phyloP scores from a whole-genome alignment of 441 rosid genomes.

The Arabidopsis hybrid region DNA sequence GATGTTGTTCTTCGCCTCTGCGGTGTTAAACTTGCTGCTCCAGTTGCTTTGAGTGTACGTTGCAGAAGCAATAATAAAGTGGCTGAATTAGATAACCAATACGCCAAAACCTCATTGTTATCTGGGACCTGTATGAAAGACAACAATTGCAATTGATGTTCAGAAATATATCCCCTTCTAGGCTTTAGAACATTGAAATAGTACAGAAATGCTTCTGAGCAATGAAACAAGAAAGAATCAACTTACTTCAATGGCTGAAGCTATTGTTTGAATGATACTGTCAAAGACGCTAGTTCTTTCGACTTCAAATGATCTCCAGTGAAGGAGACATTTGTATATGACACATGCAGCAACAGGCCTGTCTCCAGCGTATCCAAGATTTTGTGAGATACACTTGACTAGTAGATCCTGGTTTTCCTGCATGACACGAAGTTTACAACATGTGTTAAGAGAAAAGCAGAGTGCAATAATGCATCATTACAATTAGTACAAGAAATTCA shows the following conservation, averaged over 20 bases:
- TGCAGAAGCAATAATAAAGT: slow-evolving; percentile 91
- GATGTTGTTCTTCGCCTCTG: slow-evolving; percentile 95
- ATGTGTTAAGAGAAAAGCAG: slow-evolving; percentile 29
- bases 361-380: slow-evolving; percentile 91
- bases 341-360: slow-evolving; percentile 99
- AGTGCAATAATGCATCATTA: slow-evolving; percentile 19
- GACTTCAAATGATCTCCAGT: slow-evolving; percentile 99
- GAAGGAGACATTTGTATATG: slow-evolving; percentile 97
- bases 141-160: slow-evolving; percentile 31
- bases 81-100: slow-evolving; percentile 98
- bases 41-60: slow-evolving; percentile 98
- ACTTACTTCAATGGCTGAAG: slow-evolving; percentile 87
- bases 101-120: slow-evolving; percentile 82
- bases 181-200: slow-evolving; percentile 28
- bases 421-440: slow-evolving; percentile 39
- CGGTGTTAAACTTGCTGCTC: slow-evolving; percentile 98
- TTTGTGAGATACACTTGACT: slow-evolving; percentile 90
- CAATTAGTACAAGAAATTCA: slow-evolving; percentile 9
- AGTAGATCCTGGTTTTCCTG: slow-evolving; percentile 99
- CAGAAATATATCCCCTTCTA: slow-evolving; percentile 11
- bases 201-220: slow-evolving; percentile 12
- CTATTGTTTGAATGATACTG: slow-evolving; percentile 96
- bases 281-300: slow-evolving; percentile 99
- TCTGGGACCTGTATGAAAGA: slow-evolving; percentile 75
- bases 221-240: slow-evolving; percentile 19